These are phyloP conservation scores for Penicillium fimorum DNA, from an alignment of 495 filamentous ascomycete species.

Conservation along the genomic window DNA sequence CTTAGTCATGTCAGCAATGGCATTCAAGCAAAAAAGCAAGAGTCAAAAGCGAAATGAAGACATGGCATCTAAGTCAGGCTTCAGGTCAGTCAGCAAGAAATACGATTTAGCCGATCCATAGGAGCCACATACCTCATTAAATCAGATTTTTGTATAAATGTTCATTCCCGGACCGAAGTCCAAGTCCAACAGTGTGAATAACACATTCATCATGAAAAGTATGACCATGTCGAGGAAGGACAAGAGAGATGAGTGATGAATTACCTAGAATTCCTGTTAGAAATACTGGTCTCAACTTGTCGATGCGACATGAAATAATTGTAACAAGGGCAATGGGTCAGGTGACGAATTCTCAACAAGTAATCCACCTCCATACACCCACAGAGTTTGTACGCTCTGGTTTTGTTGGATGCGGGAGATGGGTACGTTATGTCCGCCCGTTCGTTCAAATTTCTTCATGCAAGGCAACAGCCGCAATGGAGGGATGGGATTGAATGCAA, in stretches of 20 bases:
- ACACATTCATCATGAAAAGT: slow-evolving; percentile 66
- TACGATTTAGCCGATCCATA: background rate
- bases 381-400: slow-evolving; percentile 88
- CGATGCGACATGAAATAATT: slow-evolving; percentile 7
- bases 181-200: slow-evolving; percentile 99
- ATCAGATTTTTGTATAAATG: slow-evolving; percentile 93
- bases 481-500: slow-evolving; percentile 18
- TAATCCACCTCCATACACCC: slow-evolving; percentile 64
- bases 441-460: slow-evolving; percentile 97
- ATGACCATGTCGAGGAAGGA: slow-evolving; percentile 38
- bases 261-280: slow-evolving; percentile 36
- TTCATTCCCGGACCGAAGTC: slow-evolving; percentile 67
- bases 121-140: slow-evolving; percentile 79
- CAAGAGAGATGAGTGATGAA: slow-evolving; percentile 13
- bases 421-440: slow-evolving; percentile 95
- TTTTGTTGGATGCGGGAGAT: slow-evolving; percentile 59
- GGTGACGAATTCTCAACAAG: slow-evolving; percentile 98
- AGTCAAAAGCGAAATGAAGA: slow-evolving; percentile 28
- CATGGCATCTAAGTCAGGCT: slow-evolving; percentile 51
- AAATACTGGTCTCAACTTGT: slow-evolving; percentile 12
- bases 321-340: slow-evolving; percentile 58
- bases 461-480: slow-evolving; percentile 29
- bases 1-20: slow-evolving; percentile 34
- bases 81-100: slow-evolving; percentile 41
- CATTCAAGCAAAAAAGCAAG: slow-evolving; percentile 27